Conservation (phyloP, 257 asterid species). For the Solanum pinnatisectum region DNA sequence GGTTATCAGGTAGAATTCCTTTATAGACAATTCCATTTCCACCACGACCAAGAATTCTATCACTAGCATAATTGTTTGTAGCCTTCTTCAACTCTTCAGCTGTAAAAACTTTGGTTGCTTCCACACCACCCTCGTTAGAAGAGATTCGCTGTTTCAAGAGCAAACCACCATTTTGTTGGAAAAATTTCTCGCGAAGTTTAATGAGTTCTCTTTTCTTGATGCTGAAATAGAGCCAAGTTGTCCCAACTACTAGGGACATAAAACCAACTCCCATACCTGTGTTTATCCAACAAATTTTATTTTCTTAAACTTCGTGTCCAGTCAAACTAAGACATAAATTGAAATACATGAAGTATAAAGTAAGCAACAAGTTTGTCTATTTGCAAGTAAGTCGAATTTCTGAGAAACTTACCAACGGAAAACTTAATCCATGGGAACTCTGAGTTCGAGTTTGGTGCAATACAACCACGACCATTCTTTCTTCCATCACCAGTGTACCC, state of each 20-base stretch:
- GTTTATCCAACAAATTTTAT: too few relatives aligned
- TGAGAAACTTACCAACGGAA: constrained; percentile 17
- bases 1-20: constrained; percentile 30
- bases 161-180: constrained; percentile 47
- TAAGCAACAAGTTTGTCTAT: background rate
- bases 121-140: constrained; percentile 4
- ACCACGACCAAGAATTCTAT: constrained; percentile 43
- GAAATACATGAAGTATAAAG: background rate
- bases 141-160: constrained; percentile 31
- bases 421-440: constrained; percentile 39
- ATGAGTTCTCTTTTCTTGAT: constrained; percentile 8
- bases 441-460: constrained; percentile 10
- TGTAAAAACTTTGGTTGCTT: constrained; percentile 20
- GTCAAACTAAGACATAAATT: background rate
- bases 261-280: constrained; percentile 18
- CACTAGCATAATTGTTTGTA: constrained; percentile 36
- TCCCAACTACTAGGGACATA: constrained; percentile 9
- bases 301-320: too few relatives aligned
- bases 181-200: constrained; percentile 28
- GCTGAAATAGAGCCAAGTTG: constrained; percentile 15
- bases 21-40: constrained; percentile 49
- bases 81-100: constrained; percentile 32
- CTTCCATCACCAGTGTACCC: constrained; percentile 54
- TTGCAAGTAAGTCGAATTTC: background rate
- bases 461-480: constrained; percentile 40